Percentiles rank a stretch among this genome's conserved stretches.
These are phyloP conservation scores for Suillus subluteus DNA, from an alignment of 768 basidiomycete species.

Conservation along the genomic window DNA sequence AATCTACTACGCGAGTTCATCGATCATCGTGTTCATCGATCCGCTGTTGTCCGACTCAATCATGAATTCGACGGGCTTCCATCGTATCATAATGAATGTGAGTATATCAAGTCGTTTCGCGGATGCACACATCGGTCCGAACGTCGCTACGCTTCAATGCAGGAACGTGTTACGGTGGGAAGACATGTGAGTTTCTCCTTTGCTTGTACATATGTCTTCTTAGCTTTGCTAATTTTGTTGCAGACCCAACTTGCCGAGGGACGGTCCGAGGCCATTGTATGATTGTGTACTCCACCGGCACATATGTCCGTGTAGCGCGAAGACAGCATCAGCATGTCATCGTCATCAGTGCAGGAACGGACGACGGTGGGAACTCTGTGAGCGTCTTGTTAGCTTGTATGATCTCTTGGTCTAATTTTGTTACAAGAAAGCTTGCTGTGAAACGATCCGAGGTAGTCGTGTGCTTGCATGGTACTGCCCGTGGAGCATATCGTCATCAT, in stretches of 20 bases:
- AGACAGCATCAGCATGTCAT: neutral
- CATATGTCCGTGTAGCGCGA: neutral
- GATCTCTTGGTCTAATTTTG: neutral
- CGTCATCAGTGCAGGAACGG: neutral
- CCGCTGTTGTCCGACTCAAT: neutral
- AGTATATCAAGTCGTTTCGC: neutral
- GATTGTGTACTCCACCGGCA: neutral
- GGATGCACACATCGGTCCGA: constrained; percentile 7
- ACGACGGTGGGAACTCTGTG: constrained; percentile 1
- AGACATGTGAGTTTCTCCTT: constrained; percentile 10
- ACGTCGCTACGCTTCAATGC: constrained; percentile 1
- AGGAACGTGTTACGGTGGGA: constrained; percentile 14
- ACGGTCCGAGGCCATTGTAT: constrained; percentile 7
- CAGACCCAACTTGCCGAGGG: neutral
- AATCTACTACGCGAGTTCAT: neutral
- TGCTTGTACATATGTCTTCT: neutral
- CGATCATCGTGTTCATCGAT: constrained; percentile 4
- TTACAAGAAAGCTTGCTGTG: neutral
- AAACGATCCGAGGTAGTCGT: neutral
- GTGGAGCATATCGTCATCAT: constrained; percentile 10
- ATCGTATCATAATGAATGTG: constrained; percentile 10
- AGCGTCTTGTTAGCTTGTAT: neutral
- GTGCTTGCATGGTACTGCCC: neutral
- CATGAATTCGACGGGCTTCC: neutral
- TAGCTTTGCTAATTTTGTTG: constrained; percentile 12